These are phyloP conservation scores for Atkinsonella texensis DNA, from an alignment of 2,329 filamentous ascomycete species.

Conservation along the genomic window DNA sequence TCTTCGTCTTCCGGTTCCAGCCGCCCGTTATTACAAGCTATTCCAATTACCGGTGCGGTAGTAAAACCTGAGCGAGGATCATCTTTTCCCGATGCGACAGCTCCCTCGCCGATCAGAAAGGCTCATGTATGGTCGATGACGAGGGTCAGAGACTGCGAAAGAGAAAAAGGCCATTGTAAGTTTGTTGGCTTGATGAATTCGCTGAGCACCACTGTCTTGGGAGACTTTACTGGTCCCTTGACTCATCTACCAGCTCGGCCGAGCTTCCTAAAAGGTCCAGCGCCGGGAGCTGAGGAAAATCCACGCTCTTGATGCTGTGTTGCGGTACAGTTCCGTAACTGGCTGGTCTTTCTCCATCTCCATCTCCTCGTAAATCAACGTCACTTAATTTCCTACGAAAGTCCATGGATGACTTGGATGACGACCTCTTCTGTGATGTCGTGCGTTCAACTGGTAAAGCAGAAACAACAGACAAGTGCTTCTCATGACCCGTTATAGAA, in stretches of 20 bases:
- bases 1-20: no score
- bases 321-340: slow-evolving; percentile 46
- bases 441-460: slow-evolving; percentile 45
- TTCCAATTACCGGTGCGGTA: no score
- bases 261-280: slow-evolving; percentile 39
- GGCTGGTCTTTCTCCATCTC: slow-evolving; percentile 35
- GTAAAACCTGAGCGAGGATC: no score
- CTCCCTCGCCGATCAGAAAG: no score
- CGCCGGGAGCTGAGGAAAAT: slow-evolving; percentile 28
- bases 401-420: slow-evolving; percentile 37
- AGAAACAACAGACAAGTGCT: slow-evolving; percentile 12
- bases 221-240: not conserved
- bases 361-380: slow-evolving; percentile 22
- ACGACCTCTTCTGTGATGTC: slow-evolving; percentile 38
- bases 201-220: no score
- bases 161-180: not conserved
- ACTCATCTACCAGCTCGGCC: slow-evolving; percentile 43
- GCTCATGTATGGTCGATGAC: no score
- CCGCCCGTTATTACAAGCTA: no score
- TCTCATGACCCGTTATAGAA: slow-evolving; percentile 4
- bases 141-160: not conserved
- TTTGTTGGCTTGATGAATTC: not conserved
- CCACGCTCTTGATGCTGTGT: slow-evolving; percentile 43
- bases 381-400: slow-evolving; percentile 34
- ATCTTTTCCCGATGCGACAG: no score